Evolutionary conservation across 768 basidiomycete genomes (phyloP).

Genomic region (Lactarius tabidus): DNA sequence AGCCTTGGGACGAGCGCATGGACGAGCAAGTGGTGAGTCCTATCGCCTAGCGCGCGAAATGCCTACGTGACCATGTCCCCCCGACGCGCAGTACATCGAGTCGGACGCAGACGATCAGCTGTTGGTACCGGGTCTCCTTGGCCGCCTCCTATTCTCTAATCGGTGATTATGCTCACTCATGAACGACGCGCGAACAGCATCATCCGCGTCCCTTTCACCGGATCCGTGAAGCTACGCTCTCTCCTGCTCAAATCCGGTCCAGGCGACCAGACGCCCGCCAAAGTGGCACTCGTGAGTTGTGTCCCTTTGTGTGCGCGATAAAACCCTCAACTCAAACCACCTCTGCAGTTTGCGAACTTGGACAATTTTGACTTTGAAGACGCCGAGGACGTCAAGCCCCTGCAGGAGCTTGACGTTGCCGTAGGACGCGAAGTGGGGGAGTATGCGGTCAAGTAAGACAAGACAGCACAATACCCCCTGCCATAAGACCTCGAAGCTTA

Average conservation of each 20-base stretch:
- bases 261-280: constrained; percentile 67
- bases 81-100: constrained; percentile 59
- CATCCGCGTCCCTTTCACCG: constrained; percentile 81
- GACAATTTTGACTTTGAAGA: constrained; percentile 82
- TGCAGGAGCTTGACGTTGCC: constrained; percentile 70
- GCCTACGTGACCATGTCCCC: too few relatives aligned
- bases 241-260: constrained; percentile 85
- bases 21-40: constrained; percentile 62
- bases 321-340: too few relatives aligned
- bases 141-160: neutral
- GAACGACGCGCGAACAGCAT: constrained; percentile 45
- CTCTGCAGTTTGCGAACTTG: constrained; percentile 64
- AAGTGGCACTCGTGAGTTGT: constrained; percentile 60
- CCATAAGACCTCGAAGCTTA: neutral
- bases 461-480: too few relatives aligned
- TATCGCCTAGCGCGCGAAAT: too few relatives aligned
- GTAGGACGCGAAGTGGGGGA: constrained; percentile 76
- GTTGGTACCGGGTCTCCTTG: constrained; percentile 38
- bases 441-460: constrained; percentile 78
- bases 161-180: neutral
- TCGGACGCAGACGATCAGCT: constrained; percentile 91
- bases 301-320: neutral
- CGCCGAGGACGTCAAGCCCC: constrained; percentile 51
- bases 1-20: constrained; percentile 79
- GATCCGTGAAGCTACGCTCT: constrained; percentile 78